Base-by-base conservation (phyloP, 768 basidiomycete genomes). In the Lactarius tabidus region DNA sequence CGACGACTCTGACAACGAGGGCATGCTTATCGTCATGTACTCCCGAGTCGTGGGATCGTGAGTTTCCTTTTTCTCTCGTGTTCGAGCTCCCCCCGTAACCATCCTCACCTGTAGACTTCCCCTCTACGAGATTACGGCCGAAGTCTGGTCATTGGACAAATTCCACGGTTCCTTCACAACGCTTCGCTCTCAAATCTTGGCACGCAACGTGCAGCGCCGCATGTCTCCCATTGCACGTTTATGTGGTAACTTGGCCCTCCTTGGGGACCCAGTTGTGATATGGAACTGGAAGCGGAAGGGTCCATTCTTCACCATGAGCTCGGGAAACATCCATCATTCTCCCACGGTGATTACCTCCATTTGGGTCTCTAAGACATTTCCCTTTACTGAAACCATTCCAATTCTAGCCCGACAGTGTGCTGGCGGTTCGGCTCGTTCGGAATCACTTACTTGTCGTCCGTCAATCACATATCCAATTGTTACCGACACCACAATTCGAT, bases 131-230 rank as follows among this genome's bases (percentile, higher is more conserved):
- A 59, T 67, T 29, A 64, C 31, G n/a, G 59, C 67, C 33, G 68
- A 68, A 48, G 69, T 70, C 9, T 70, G 74, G 53, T 69, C 72
- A 1, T 68, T 76, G 23, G 76, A 77, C 59, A 73, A 64, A 33
- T 77, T 76, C 64, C 75, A 73, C 51, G 75, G 76, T 33, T 57
- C 61, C 31, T 75, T 76, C 65, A 59, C 51, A 33, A 57, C 57
- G 18, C 51, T 70, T 1, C 53, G 59, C 31, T 60, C 57, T 4
- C 57, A 63, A 35, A 18, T 59, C 51, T 36, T 68, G 53, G 41
- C 53, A 17, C 38, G 38, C 20, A 59, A 59, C 14, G 51, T 39
- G 35, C 48, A 57, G 38, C 64, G 64, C 10, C 62, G 59, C 39
- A 35, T 65, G 36, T 56, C 67, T 31, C 57, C 66, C 23, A 26